phyloP scores from a whole-genome alignment of 2,329 filamentous ascomycete species.

The Trichoderma pleuroti region DNA sequence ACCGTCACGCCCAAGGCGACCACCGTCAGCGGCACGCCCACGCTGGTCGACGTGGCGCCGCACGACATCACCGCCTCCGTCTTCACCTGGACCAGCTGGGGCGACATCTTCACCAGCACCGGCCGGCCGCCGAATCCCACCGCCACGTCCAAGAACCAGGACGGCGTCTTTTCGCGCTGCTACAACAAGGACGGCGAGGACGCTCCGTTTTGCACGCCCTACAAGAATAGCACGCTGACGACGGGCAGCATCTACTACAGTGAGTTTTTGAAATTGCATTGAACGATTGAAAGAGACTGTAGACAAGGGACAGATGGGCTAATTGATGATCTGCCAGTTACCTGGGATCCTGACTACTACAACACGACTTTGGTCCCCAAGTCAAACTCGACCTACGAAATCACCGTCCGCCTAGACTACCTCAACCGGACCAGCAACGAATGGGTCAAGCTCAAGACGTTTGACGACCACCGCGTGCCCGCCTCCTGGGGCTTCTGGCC shows the following conservation, averaged over 20 bases:
- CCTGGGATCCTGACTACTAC: constrained; percentile 55
- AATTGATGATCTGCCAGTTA: constrained; percentile 40
- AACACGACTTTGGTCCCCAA: constrained; percentile 29
- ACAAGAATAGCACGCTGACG: constrained; percentile 41
- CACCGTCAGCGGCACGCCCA: constrained; percentile 44
- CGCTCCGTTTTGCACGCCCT: constrained; percentile 52
- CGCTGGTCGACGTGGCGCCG: constrained; percentile 38
- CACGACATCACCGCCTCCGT: constrained; percentile 47
- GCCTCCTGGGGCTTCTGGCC: constrained; percentile 48
- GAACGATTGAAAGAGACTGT: neutral
- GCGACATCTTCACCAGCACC: constrained; percentile 39
- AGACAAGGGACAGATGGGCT: neutral
- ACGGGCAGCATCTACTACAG: constrained; percentile 50
- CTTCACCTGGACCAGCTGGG: constrained; percentile 37
- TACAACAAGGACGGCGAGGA: constrained; percentile 44
- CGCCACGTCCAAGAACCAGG: constrained; percentile 38
- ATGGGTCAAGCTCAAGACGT: constrained; percentile 36
- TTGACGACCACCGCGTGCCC: constrained; percentile 32
- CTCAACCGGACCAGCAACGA: constrained; percentile 38
- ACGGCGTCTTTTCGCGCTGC: constrained; percentile 50
- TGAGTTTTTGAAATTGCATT: constrained; percentile 28
- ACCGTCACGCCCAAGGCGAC: constrained; percentile 50
- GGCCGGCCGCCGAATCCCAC: constrained; percentile 45
- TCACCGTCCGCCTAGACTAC: constrained; percentile 40
- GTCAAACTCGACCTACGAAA: constrained; percentile 31